Percentiles rank a stretch among this genome's conserved stretches.
Evolutionary conservation across 2,329 filamentous ascomycete species (phyloP).

Genomic region (Calonectria henricotiae): DNA sequence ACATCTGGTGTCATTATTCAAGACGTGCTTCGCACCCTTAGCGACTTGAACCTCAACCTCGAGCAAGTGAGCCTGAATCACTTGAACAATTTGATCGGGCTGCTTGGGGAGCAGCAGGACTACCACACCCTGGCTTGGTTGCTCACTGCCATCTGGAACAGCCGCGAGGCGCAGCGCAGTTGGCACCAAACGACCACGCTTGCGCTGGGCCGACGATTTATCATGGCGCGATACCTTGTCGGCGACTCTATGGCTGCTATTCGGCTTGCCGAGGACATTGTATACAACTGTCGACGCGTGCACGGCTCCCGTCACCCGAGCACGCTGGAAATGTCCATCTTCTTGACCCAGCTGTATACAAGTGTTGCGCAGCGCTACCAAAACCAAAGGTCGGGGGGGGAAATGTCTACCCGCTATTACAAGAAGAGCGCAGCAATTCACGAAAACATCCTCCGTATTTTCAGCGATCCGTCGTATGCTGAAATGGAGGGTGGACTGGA

Average conservation of each 20-base stretch:
- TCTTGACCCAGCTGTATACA: constrained; percentile 12
- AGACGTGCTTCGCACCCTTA: constrained; percentile 2
- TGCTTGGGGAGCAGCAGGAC: constrained; percentile 10
- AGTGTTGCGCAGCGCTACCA: constrained; percentile 18
- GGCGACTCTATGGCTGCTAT: constrained; percentile 9
- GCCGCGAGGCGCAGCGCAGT: constrained; percentile 4
- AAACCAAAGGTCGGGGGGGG: background rate
- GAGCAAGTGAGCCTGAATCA: constrained; percentile 17
- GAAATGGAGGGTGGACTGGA: constrained; percentile 6
- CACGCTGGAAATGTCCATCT: constrained; percentile 17
- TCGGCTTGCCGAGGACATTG: constrained; percentile 5
- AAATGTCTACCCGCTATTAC: constrained; percentile 14
- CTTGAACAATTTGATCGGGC: constrained; percentile 7
- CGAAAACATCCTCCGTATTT: constrained; percentile 7
- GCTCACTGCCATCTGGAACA: constrained; percentile 16
- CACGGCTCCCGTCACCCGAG: constrained; percentile 1
- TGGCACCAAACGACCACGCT: constrained; percentile 11
- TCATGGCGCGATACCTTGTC: constrained; percentile 6
- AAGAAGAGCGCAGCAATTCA: constrained; percentile 5
- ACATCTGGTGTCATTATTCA: constrained; percentile 4
- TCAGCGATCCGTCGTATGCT: constrained; percentile 3
- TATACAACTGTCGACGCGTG: constrained; percentile 10
- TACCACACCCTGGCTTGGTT: constrained; percentile 9
- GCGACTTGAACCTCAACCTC: constrained; percentile 1
- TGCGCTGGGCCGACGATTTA: constrained; percentile 1